Conservation (phyloP, 2,329 filamentous ascomycete species). For the Penicillium expansum region DNA sequence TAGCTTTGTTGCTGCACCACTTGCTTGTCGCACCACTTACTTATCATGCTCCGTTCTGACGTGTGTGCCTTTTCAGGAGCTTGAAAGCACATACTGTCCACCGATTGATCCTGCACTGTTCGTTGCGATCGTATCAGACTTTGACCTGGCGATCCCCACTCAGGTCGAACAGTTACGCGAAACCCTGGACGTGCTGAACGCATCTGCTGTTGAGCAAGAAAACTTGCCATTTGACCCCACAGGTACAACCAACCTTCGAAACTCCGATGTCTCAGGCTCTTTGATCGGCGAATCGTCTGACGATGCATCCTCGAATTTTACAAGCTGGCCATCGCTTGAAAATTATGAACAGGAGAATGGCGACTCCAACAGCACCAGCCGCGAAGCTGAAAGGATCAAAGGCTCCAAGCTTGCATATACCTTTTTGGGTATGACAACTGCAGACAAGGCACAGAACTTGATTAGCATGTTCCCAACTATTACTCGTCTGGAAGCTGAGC, state of each 20-base stretch:
- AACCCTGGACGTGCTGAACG: constrained; percentile 65
- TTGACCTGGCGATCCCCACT: constrained; percentile 56
- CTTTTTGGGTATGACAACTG: constrained; percentile 38
- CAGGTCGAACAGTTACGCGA: constrained; percentile 55
- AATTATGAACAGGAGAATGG: constrained; percentile 8
- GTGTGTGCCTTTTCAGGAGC: constrained; percentile 26
- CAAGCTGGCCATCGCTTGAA: constrained; percentile 7
- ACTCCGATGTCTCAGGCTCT: constrained; percentile 24
- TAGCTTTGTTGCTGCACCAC: background rate
- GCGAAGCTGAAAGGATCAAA: background rate
- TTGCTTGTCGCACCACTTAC: background rate
- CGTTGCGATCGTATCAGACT: constrained; percentile 72
- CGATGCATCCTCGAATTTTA: background rate
- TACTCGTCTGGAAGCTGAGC: constrained; percentile 62
- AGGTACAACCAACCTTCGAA: constrained; percentile 56
- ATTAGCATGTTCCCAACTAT: constrained; percentile 69
- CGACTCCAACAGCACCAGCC: constrained; percentile 26
- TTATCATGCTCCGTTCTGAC: background rate
- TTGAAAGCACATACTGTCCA: constrained; percentile 68
- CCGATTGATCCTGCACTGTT: constrained; percentile 76
- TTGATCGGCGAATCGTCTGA: constrained; percentile 15
- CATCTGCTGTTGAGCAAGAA: constrained; percentile 69
- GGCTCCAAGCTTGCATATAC: constrained; percentile 26
- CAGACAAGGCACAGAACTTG: constrained; percentile 64
- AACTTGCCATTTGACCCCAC: constrained; percentile 69